Evolutionary conservation across 116 monocot species (phyloP).

Genomic region (Posidonia oceanica): DNA sequence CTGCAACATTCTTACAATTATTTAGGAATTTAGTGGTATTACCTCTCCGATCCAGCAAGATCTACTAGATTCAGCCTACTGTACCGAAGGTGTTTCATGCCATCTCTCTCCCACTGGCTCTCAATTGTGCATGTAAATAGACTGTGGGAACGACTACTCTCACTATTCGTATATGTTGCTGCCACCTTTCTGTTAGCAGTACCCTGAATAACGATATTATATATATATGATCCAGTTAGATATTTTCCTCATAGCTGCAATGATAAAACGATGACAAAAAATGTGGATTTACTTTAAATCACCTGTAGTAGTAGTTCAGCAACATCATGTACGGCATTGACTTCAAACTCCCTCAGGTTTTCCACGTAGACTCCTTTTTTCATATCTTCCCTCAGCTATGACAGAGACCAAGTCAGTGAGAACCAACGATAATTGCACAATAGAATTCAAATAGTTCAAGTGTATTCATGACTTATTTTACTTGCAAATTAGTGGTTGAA

Average conservation of each 20-base stretch:
- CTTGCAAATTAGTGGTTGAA: slow-evolving; percentile 68
- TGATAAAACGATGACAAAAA: neutral
- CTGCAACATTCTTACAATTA: neutral
- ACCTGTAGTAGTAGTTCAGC: slow-evolving; percentile 51
- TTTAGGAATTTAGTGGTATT: neutral
- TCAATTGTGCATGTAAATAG: slow-evolving; percentile 71
- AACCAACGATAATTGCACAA: neutral
- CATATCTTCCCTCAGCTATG: slow-evolving; percentile 62
- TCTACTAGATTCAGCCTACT: slow-evolving; percentile 64
- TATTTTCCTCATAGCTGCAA: too few species aligned
- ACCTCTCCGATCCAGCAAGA: slow-evolving; percentile 85
- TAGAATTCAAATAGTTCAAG: neutral
- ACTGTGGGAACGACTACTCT: slow-evolving; percentile 73
- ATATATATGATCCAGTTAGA: too few species aligned
- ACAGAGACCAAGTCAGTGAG: slow-evolving; percentile 1
- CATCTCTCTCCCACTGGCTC: slow-evolving; percentile 61
- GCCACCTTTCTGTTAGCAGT: slow-evolving; percentile 70
- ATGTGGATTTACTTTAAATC: neutral
- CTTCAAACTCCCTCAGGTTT: slow-evolving; percentile 48
- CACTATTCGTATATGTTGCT: slow-evolving; percentile 60
- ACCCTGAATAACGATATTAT: slow-evolving; percentile 23
- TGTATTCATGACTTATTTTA: slow-evolving; percentile 4
- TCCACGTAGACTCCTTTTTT: slow-evolving; percentile 72
- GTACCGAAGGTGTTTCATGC: slow-evolving; percentile 39
- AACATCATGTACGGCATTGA: slow-evolving; percentile 45